These are phyloP conservation scores for Tephrocybe rancida DNA, from an alignment of 768 basidiomycete genomes.

Conservation along the genomic window DNA sequence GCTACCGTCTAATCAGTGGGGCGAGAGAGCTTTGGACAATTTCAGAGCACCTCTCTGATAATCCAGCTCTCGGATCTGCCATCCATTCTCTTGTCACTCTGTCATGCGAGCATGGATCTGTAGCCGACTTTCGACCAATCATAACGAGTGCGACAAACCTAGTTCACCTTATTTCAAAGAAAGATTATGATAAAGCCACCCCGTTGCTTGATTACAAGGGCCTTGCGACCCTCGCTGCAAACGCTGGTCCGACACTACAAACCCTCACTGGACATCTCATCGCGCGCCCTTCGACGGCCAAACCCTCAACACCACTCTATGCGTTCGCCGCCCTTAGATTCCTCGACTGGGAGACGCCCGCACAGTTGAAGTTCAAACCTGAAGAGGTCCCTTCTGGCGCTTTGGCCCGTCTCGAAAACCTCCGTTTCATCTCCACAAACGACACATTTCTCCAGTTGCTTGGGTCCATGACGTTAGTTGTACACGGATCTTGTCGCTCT, in stretches of 20 bases:
- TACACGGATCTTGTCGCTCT: neutral
- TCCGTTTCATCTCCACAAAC: neutral
- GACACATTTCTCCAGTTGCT: neutral
- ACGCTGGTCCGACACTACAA: neutral
- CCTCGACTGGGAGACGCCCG: neutral
- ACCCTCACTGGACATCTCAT: neutral
- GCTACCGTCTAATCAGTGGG: neutral
- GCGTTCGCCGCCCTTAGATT: neutral
- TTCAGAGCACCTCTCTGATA: neutral
- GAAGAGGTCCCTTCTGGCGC: neutral
- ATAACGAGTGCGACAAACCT: neutral
- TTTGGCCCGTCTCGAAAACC: neutral
- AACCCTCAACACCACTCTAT: neutral
- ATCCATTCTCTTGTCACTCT: neutral
- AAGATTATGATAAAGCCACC: neutral
- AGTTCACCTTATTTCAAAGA: neutral
- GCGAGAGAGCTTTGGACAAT: too few species aligned
- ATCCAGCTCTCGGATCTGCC: neutral
- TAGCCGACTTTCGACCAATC: neutral
- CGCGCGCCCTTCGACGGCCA: neutral
- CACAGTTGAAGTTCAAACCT: neutral
- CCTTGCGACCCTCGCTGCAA: neutral
- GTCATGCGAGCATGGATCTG: neutral
- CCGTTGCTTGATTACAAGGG: neutral
- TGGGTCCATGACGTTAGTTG: too few species aligned